Conservation (phyloP, 2,329 filamentous ascomycete species). For the Fusarium pseudoanthophilum region DNA sequence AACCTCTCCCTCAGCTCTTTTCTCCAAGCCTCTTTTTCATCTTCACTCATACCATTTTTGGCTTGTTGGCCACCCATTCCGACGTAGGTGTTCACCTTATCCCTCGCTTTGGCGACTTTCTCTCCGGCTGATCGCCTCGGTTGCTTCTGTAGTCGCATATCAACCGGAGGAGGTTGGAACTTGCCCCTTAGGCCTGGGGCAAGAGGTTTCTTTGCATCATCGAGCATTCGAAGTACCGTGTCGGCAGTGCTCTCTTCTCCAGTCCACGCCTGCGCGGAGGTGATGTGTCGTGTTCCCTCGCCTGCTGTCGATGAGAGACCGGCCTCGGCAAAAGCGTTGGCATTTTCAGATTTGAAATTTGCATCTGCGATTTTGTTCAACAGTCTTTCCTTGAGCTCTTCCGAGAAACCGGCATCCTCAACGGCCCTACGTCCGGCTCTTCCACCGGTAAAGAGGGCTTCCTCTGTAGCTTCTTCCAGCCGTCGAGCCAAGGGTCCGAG, state of each 20-base stretch:
- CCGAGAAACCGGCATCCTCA: slow-evolving; percentile 71
- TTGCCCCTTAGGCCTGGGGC: slow-evolving; percentile 59
- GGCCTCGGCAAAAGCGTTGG: slow-evolving; percentile 60
- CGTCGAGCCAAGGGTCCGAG: slow-evolving; percentile 65
- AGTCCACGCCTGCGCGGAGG: slow-evolving; percentile 77
- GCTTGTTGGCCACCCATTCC: slow-evolving; percentile 59
- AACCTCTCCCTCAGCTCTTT: slow-evolving; percentile 86
- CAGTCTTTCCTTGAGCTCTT: slow-evolving; percentile 69
- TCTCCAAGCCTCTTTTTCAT: slow-evolving; percentile 77
- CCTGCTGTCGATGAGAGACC: slow-evolving; percentile 68
- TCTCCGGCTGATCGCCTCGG: slow-evolving; percentile 56
- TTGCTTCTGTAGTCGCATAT: slow-evolving; percentile 60
- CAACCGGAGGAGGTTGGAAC: slow-evolving; percentile 59
- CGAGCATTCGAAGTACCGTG: slow-evolving; percentile 83
- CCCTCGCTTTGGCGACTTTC: slow-evolving; percentile 65
- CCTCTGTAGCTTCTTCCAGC: slow-evolving; percentile 71
- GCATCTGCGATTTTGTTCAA: slow-evolving; percentile 66
- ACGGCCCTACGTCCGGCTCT: slow-evolving; percentile 67
- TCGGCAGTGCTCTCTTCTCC: slow-evolving; percentile 81
- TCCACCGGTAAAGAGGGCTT: slow-evolving; percentile 68
- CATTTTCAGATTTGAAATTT: slow-evolving; percentile 63
- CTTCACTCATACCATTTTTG: slow-evolving; percentile 68
- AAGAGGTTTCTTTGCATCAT: slow-evolving; percentile 81
- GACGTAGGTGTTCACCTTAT: slow-evolving; percentile 65
- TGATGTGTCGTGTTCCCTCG: slow-evolving; percentile 74